phyloP scores from a whole-genome alignment of 805 yeast genomes.

The Lipomyces kockii region DNA sequence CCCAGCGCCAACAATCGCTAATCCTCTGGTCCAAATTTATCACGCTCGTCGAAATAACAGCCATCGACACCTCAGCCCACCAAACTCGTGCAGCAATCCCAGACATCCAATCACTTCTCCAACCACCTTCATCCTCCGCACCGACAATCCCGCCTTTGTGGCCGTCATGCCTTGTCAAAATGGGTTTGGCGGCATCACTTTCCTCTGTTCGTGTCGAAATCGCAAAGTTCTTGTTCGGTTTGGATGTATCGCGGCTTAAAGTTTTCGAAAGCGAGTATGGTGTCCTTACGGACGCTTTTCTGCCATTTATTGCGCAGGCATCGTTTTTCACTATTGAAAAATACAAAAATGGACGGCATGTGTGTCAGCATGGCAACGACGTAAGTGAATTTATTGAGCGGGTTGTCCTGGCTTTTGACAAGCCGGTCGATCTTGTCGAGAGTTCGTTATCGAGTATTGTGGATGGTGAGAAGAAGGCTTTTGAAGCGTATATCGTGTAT shows the following conservation, averaged over 20 bases:
- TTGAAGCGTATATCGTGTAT: constrained; percentile 18
- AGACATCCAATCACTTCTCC: constrained; percentile 10
- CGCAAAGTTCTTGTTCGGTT: constrained; percentile 19
- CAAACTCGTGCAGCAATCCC: constrained; percentile 54
- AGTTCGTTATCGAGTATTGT: constrained; percentile 18
- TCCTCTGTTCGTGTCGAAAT: constrained; percentile 24
- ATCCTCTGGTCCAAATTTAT: constrained; percentile 72
- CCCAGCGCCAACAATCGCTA: constrained; percentile 41
- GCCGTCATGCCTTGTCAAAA: constrained; percentile 12
- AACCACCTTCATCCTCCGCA: constrained; percentile 2
- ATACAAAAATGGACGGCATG: neutral
- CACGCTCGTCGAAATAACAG: constrained; percentile 78
- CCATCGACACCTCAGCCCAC: constrained; percentile 82
- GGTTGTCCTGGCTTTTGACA: constrained; percentile 23
- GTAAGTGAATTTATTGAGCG: constrained; percentile 32
- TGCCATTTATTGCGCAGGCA: constrained; percentile 24
- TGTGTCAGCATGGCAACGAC: constrained; percentile 42
- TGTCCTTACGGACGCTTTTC: constrained; percentile 7
- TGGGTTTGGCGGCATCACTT: constrained; percentile 26
- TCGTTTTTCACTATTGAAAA: constrained; percentile 16
- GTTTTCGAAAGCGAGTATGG: constrained; percentile 6
- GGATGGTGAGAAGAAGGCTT: constrained; percentile 7
- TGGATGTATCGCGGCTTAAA: constrained; percentile 1
- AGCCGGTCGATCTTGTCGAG: constrained; percentile 6
- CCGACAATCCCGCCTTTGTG: constrained; percentile 20